phyloP scores from a whole-genome alignment of 306 rosid species.

The Pachyrhizus erosus region DNA sequence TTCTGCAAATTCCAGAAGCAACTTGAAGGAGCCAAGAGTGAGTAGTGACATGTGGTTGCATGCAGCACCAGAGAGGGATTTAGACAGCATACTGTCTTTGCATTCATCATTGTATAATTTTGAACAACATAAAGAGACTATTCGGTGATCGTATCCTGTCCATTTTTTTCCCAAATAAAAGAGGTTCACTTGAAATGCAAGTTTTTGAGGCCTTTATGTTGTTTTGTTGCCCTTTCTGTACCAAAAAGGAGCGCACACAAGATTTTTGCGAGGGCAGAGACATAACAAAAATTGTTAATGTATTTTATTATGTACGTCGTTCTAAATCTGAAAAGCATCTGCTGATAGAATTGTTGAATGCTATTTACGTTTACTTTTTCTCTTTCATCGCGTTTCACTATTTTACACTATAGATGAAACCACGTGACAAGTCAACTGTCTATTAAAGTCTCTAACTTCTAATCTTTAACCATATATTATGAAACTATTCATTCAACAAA shows the following conservation, averaged over 20 bases:
- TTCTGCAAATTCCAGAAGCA: slow-evolving; percentile 41
- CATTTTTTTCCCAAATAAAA: slow-evolving; percentile 5
- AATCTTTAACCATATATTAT: neutral
- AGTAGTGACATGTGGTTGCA: slow-evolving; percentile 55
- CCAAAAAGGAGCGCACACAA: neutral
- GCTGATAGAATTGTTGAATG: neutral
- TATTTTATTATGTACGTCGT: slow-evolving; percentile 29
- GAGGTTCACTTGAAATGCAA: slow-evolving; percentile 27
- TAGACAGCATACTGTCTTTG: slow-evolving; percentile 71
- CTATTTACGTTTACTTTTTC: neutral
- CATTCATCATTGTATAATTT: slow-evolving; percentile 60
- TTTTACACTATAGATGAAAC: too few species aligned
- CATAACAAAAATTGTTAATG: neutral
- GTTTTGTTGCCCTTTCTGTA: slow-evolving; percentile 27
- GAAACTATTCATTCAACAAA: neutral
- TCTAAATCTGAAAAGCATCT: slow-evolving; percentile 19
- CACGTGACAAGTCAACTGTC: neutral
- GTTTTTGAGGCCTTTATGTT: slow-evolving; percentile 23
- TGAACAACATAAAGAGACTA: slow-evolving; percentile 45
- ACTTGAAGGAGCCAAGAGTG: slow-evolving; percentile 34
- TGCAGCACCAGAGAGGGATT: slow-evolving; percentile 60
- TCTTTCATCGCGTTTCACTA: too few species aligned
- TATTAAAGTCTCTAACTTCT: neutral
- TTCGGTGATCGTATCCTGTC: slow-evolving; percentile 25
- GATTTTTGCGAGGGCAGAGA: slow-evolving; percentile 30